A percentile compares a stretch with the other conserved stretches of the same genome.
phyloP scores from a whole-genome alignment of 805 yeast species.

The Metschnikowia gelsemii region DNA sequence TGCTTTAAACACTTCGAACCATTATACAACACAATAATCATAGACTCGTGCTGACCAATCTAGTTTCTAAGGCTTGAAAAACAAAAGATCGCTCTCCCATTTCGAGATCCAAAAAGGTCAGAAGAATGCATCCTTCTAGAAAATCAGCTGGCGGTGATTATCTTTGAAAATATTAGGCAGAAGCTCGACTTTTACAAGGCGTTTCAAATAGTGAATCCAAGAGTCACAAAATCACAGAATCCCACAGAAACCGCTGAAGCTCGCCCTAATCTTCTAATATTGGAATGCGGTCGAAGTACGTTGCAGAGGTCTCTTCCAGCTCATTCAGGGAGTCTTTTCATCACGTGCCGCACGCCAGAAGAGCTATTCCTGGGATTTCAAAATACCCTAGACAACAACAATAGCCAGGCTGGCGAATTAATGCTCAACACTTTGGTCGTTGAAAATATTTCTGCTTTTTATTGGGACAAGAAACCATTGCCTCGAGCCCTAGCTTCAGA shows the following conservation, averaged over 20 bases:
- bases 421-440: conserved; percentile 26
- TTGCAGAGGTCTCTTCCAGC: conserved; percentile 1
- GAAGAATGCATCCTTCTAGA: conserved; percentile 2
- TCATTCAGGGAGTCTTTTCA: neutral
- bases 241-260: neutral
- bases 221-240: conserved; percentile 2
- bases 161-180: conserved; percentile 11
- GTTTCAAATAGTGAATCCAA: no score
- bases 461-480: conserved; percentile 29
- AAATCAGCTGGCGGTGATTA: conserved; percentile 14
- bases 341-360: conserved; percentile 5
- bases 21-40: neutral
- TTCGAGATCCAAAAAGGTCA: neutral
- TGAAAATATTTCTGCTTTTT: conserved; percentile 36
- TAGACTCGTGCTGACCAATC: conserved; percentile 4
- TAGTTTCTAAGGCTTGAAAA: conserved; percentile 9
- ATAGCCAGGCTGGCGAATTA: conserved; percentile 3
- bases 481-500: neutral
- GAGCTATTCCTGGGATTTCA: conserved; percentile 7
- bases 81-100: conserved; percentile 4
- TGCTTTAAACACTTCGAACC: no score
- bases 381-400: conserved; percentile 2
- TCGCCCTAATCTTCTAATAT: conserved; percentile 1
- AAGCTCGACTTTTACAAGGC: conserved; percentile 15
- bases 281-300: conserved; percentile 12